Evolutionary conservation across 1,284 basidiomycete species (phyloP).

Genomic region (Salmacisia buchloeana): DNA sequence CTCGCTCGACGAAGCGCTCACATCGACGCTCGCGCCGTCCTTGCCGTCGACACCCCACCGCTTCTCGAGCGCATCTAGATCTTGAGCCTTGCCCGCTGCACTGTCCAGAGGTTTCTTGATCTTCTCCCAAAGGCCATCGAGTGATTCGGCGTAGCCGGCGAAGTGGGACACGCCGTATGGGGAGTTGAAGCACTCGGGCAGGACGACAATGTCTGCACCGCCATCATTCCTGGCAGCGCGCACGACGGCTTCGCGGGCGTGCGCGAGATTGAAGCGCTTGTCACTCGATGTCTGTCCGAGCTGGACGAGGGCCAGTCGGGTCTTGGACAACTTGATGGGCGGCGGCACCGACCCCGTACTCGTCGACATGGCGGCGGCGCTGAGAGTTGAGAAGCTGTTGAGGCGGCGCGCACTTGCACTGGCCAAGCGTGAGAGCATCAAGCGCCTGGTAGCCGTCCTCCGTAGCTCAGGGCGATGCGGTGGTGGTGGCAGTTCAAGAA

Average conservation of each 20-base stretch:
- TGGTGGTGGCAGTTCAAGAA: too few relatives aligned
- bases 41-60: constrained; percentile 14
- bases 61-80: not conserved
- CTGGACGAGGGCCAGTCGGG: constrained; percentile 40
- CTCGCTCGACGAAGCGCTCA: constrained; percentile 58
- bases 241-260: constrained; percentile 31
- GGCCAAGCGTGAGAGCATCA: not conserved
- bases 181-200: constrained; percentile 93
- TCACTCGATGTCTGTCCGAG: constrained; percentile 41
- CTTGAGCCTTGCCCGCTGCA: not conserved
- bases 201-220: constrained; percentile 37
- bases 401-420: not conserved
- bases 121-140: constrained; percentile 40
- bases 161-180: constrained; percentile 74
- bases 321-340: constrained; percentile 6
- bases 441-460: too few relatives aligned
- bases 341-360: not conserved
- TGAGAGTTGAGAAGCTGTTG: too few relatives aligned
- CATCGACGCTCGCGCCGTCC: constrained; percentile 55
- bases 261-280: constrained; percentile 40
- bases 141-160: constrained; percentile 43
- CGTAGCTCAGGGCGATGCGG: too few relatives aligned
- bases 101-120: constrained; percentile 28
- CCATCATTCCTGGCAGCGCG: constrained; percentile 14
- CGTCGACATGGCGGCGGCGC: not conserved